Evolutionary conservation across 768 basidiomycete species (phyloP).

Genomic region (Lactifluus pinguis): DNA sequence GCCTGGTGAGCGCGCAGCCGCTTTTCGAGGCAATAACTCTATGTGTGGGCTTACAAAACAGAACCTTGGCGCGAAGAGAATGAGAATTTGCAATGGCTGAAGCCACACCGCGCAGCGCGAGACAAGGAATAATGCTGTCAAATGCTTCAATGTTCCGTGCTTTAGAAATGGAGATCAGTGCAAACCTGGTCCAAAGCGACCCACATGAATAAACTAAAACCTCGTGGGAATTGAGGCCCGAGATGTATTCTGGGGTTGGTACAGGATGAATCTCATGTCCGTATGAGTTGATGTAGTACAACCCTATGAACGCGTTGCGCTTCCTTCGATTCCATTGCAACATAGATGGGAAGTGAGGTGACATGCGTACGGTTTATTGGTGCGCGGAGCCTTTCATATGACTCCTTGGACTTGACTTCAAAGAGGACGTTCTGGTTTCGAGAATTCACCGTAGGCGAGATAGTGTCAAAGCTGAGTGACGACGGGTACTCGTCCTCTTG

Average conservation of each 20-base stretch:
- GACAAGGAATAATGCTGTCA: constrained; percentile 78
- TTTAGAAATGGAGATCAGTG: not conserved
- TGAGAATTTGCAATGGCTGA: constrained; percentile 65
- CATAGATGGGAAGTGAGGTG: no score
- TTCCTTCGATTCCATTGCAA: not conserved
- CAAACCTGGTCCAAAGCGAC: constrained; percentile 85
- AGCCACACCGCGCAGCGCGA: constrained; percentile 76
- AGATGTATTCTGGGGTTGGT: constrained; percentile 75
- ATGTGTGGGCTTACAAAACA: constrained; percentile 54
- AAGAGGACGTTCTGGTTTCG: constrained; percentile 59
- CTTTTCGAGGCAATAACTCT: constrained; percentile 2
- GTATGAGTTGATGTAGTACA: constrained; percentile 87
- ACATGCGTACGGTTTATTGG: constrained; percentile 47
- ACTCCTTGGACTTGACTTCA: constrained; percentile 41
- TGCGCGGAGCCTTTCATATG: constrained; percentile 48
- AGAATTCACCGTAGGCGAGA: constrained; percentile 38
- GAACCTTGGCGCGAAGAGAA: constrained; percentile 65
- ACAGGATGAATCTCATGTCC: constrained; percentile 87
- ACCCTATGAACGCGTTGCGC: constrained; percentile 33
- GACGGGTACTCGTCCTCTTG: constrained; percentile 23
- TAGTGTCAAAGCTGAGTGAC: constrained; percentile 5
- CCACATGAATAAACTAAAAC: constrained; percentile 88
- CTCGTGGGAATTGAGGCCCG: constrained; percentile 49
- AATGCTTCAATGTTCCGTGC: not conserved
- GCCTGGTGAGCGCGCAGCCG: not conserved